phyloP scores from a whole-genome alignment of 2,329 filamentous ascomycete species.

The Zasmidium angulare region DNA sequence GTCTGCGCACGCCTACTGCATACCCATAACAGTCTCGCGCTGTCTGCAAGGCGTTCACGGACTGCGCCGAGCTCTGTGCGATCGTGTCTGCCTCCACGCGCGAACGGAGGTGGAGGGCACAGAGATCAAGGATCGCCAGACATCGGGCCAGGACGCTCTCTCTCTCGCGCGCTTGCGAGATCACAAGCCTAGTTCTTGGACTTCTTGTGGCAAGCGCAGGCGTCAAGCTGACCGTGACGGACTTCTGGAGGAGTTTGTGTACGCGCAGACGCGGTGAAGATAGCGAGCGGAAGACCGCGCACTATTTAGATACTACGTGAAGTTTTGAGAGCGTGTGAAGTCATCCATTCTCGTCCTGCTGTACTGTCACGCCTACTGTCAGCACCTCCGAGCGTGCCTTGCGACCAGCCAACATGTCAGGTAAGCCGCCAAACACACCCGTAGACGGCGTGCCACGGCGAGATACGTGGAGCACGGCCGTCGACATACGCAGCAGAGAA shows the following conservation, averaged over 20 bases:
- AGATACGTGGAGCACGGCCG: not conserved
- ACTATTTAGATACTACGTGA: constrained; percentile 25
- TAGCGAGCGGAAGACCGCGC: constrained; percentile 10
- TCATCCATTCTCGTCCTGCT: constrained; percentile 14
- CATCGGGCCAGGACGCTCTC: not conserved
- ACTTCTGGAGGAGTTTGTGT: not conserved
- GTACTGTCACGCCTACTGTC: constrained; percentile 10
- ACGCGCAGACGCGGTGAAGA: constrained; percentile 1
- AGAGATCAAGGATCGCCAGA: not conserved
- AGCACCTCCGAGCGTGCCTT: constrained; percentile 8
- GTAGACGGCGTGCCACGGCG: not conserved
- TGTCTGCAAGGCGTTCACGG: not conserved
- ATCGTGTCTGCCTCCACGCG: not conserved
- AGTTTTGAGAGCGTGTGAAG: constrained; percentile 23
- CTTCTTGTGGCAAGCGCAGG: not conserved
- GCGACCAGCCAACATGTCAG: constrained; percentile 19
- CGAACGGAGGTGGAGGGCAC: not conserved
- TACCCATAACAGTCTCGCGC: not conserved
- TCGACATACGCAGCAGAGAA: not conserved
- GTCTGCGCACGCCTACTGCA: not conserved
- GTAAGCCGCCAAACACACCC: constrained; percentile 17
- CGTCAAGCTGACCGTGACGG: not conserved
- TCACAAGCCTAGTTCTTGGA: not conserved
- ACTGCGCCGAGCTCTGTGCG: constrained; percentile 1
- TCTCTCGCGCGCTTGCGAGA: not conserved